Percentiles rank a stretch among this genome's conserved stretches.
These are phyloP conservation scores for Cordyceps tenuipes DNA, from an alignment of 2,329 filamentous ascomycete species.

Conservation along the genomic window DNA sequence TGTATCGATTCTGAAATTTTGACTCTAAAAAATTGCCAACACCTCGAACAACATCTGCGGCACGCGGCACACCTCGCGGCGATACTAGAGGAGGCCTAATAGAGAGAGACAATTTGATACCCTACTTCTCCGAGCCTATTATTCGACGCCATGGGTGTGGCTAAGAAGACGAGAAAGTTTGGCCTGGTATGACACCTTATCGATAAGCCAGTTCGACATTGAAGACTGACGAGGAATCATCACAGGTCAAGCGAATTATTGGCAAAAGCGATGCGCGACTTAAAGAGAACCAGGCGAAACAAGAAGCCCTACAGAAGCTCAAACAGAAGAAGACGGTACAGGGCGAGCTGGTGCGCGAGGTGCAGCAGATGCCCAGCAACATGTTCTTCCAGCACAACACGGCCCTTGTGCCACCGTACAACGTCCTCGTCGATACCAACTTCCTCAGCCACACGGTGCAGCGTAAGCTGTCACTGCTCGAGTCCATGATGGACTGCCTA, in stretches of 20 bases:
- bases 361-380: constrained; percentile 72
- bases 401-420: constrained; percentile 75
- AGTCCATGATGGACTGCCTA: constrained; percentile 87
- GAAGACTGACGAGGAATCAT: constrained; percentile 1
- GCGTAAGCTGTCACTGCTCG: constrained; percentile 78
- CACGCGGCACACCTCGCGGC: not conserved
- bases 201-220: constrained; percentile 18
- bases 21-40: constrained; percentile 3
- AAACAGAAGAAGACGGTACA: constrained; percentile 44
- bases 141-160: constrained; percentile 61
- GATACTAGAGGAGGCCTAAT: not conserved
- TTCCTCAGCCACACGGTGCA: constrained; percentile 87
- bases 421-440: constrained; percentile 76
- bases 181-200: constrained; percentile 44
- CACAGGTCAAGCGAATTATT: constrained; percentile 70
- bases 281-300: constrained; percentile 66
- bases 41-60: not conserved
- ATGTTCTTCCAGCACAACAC: constrained; percentile 89
- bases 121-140: not conserved
- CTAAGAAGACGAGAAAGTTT: constrained; percentile 90
- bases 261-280: constrained; percentile 71
- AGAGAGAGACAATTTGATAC: not conserved
- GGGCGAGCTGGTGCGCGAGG: constrained; percentile 62
- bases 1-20: constrained; percentile 7
- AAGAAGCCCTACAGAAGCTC: constrained; percentile 32